Evolutionary conservation across 1,139 yeast genomes (phyloP).

Genomic region (Yamadazyma atmosphaerica): DNA sequence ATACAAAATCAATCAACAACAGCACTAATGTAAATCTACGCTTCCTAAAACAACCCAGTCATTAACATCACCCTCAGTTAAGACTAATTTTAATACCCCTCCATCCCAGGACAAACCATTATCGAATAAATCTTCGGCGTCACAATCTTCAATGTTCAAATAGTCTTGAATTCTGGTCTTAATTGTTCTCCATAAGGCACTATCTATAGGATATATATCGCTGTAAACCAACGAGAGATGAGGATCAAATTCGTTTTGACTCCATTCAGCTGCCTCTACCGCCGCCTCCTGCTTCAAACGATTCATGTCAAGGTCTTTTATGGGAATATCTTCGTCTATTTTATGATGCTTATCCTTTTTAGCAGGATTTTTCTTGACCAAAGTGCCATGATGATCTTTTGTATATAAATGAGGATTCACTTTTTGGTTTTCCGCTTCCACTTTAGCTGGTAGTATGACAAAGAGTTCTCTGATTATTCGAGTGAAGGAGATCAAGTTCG

Average conservation of each 20-base stretch:
- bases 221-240: conserved; percentile 76
- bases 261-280: conserved; percentile 54
- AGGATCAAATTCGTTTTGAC: conserved; percentile 59
- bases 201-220: conserved; percentile 64
- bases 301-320: conserved; percentile 27
- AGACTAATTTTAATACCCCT: conserved; percentile 68
- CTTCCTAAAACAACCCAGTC: conserved; percentile 73
- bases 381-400: conserved; percentile 34
- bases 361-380: conserved; percentile 26
- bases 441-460: conserved; percentile 46
- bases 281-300: conserved; percentile 32
- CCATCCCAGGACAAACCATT: conserved; percentile 58
- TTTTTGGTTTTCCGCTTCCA: conserved; percentile 35
- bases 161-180: conserved; percentile 71
- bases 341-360: conserved; percentile 19
- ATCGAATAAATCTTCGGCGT: conserved; percentile 34
- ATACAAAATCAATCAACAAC: too few relatives aligned
- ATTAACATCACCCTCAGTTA: conserved; percentile 72
- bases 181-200: conserved; percentile 66
- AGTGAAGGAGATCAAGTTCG: conserved; percentile 65
- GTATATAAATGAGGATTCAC: conserved; percentile 44
- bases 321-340: conserved; percentile 8
- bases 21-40: conserved; percentile 42
- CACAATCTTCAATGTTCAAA: conserved; percentile 53
- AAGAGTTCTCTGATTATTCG: conserved; percentile 69